These are phyloP conservation scores for Phaeomoniella chlamydospora DNA, from an alignment of 2,329 filamentous ascomycete genomes.

Conservation along the genomic window DNA sequence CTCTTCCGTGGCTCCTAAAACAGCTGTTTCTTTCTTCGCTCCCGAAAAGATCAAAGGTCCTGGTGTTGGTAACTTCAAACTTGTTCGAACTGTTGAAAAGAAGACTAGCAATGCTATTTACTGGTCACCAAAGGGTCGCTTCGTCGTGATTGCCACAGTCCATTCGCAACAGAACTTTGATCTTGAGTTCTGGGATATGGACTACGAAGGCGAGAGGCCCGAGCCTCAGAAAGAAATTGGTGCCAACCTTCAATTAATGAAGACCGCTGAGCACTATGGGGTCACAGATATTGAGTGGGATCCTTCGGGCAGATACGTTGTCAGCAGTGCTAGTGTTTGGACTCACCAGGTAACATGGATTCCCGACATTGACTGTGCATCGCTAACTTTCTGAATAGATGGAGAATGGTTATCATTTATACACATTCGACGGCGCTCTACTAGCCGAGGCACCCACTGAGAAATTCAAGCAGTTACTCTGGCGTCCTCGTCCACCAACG, in stretches of 20 bases:
- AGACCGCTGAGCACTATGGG: conserved; percentile 87
- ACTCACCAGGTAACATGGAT: conserved; percentile 64
- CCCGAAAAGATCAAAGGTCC: conserved; percentile 88
- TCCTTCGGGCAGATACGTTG: conserved; percentile 85
- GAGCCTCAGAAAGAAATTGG: conserved; percentile 87
- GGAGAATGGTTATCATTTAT: conserved; percentile 98
- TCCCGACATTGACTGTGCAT: not conserved
- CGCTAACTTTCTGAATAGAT: conserved; percentile 43
- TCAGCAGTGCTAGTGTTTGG: conserved; percentile 86
- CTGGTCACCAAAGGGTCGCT: conserved; percentile 92
- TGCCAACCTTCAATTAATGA: conserved; percentile 91
- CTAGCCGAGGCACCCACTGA: conserved; percentile 85
- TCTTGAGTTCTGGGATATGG: conserved; percentile 93
- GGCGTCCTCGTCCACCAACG: conserved; percentile 84
- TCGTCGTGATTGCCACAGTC: conserved; percentile 87
- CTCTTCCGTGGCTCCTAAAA: conserved; percentile 81
- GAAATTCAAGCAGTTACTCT: conserved; percentile 95
- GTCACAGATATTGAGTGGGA: conserved; percentile 98
- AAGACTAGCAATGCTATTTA: conserved; percentile 99
- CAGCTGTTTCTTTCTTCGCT: conserved; percentile 87
- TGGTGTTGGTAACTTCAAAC: conserved; percentile 87
- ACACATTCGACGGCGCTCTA: conserved; percentile 84
- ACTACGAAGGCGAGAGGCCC: conserved; percentile 93
- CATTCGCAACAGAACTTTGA: conserved; percentile 88
- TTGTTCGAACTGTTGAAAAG: conserved; percentile 89